These are phyloP conservation scores for Diaporthe sp. DNA, from an alignment of 2,329 filamentous ascomycete genomes.

Conservation along the genomic window DNA sequence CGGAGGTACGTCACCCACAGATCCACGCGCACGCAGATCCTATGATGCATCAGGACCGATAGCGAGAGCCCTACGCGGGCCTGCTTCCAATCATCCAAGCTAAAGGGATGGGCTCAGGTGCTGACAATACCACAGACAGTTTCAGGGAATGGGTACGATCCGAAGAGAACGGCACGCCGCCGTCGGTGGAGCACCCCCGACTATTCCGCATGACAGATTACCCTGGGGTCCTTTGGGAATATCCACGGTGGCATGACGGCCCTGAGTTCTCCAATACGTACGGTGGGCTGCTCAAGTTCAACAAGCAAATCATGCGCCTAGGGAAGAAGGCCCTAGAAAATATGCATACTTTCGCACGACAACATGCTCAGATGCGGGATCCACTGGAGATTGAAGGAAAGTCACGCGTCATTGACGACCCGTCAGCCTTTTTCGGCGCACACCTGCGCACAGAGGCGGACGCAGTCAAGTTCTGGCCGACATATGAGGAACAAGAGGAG, in stretches of 20 bases:
- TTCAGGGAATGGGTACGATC: constrained; percentile 45
- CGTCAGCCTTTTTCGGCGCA: constrained; percentile 48
- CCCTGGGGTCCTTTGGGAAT: constrained; percentile 58
- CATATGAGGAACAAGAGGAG: constrained; percentile 52
- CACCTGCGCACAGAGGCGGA: constrained; percentile 60
- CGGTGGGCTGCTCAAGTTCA: constrained; percentile 52
- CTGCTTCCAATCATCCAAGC: not conserved
- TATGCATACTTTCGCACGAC: constrained; percentile 46
- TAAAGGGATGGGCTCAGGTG: not conserved
- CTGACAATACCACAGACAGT: constrained; percentile 39
- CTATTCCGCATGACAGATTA: constrained; percentile 49
- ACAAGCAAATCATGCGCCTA: constrained; percentile 52
- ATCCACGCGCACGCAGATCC: not conserved
- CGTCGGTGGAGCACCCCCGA: constrained; percentile 44
- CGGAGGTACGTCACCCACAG: constrained; percentile 34
- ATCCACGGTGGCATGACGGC: constrained; percentile 57
- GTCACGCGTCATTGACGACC: constrained; percentile 26
- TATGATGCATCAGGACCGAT: not conserved
- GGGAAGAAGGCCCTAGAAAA: constrained; percentile 49
- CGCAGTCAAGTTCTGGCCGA: constrained; percentile 56
- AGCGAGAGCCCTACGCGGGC: not conserved
- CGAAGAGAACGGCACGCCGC: constrained; percentile 36
- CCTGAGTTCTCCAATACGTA: constrained; percentile 58
- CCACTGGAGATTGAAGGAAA: not conserved
- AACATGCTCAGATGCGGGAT: constrained; percentile 9